Conservation (phyloP, 2,329 filamentous ascomycete genomes). For the Uncinocarpus reesii region DNA sequence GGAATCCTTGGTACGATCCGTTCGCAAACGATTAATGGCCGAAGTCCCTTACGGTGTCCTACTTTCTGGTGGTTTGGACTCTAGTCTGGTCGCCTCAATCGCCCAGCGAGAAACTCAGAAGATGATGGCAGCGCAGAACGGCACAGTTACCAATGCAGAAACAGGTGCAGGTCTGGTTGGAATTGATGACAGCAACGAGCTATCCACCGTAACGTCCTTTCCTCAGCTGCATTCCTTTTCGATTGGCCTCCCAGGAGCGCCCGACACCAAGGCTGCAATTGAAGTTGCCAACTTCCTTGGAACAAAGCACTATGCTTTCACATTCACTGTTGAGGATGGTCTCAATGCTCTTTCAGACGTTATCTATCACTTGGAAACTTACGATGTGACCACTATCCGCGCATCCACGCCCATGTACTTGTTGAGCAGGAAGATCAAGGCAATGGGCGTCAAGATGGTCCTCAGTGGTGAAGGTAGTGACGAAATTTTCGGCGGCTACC, state of each 20-base stretch:
- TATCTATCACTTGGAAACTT: conserved; percentile 95
- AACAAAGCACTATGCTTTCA: conserved; percentile 96
- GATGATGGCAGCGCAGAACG: conserved; percentile 52
- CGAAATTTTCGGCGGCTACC: conserved; percentile 96
- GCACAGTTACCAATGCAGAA: conserved; percentile 36
- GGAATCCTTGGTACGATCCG: conserved; percentile 74
- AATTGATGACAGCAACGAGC: conserved; percentile 82
- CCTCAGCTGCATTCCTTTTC: conserved; percentile 98
- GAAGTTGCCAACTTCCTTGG: conserved; percentile 95
- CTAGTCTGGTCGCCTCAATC: conserved; percentile 87
- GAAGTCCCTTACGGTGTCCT: conserved; percentile 97
- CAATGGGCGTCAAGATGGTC: conserved; percentile 99
- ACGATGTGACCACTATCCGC: conserved; percentile 96
- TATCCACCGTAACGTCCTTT: conserved; percentile 81
- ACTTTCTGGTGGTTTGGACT: conserved; percentile 89
- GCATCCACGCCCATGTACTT: conserved; percentile 98
- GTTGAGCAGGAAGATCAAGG: conserved; percentile 96
- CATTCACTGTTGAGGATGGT: conserved; percentile 94
- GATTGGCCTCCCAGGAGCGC: conserved; percentile 85
- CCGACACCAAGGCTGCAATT: conserved; percentile 81
- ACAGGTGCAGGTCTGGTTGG: conserved; percentile 56
- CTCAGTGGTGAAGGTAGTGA: conserved; percentile 93
- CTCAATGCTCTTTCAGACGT: conserved; percentile 95
- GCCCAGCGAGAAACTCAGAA: conserved; percentile 84
- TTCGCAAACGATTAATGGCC: conserved; percentile 95